These are phyloP conservation scores for Pichia sp. DNA, from an alignment of 1,139 yeast genomes.

Conservation along the genomic window DNA sequence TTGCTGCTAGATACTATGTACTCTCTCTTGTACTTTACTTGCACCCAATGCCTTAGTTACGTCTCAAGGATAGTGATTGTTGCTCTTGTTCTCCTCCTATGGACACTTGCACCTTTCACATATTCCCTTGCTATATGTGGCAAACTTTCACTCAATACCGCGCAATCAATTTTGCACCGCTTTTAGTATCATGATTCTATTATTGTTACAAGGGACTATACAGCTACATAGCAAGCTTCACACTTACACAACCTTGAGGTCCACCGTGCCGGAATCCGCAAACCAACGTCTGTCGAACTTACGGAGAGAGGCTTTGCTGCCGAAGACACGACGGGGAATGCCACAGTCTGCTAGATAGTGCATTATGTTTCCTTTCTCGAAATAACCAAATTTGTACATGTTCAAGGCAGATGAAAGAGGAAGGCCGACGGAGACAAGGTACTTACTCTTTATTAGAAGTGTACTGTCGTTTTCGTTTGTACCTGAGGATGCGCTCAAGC, in stretches of 20 bases:
- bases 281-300: conserved; percentile 44
- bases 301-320: conserved; percentile 37
- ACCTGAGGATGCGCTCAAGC: conserved; percentile 83
- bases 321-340: conserved; percentile 43
- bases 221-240: no score
- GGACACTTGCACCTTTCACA: neutral
- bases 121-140: neutral
- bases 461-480: conserved; percentile 32
- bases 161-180: neutral
- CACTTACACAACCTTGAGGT: conserved; percentile 20
- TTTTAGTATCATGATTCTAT: neutral
- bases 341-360: conserved; percentile 75
- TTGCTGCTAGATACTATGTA: neutral
- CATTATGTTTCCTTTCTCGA: conserved; percentile 39
- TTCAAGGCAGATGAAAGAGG: conserved; percentile 65
- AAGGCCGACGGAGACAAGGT: conserved; percentile 69
- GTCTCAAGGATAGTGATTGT: neutral
- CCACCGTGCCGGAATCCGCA: conserved; percentile 32
- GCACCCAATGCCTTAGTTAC: neutral
- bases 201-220: neutral
- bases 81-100: neutral
- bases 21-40: neutral
- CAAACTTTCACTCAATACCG: neutral
- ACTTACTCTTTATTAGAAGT: conserved; percentile 36
- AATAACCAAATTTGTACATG: conserved; percentile 46